Base-by-base conservation (phyloP, 2,329 filamentous ascomycete genomes). In the Fusarium nisikadoi region DNA sequence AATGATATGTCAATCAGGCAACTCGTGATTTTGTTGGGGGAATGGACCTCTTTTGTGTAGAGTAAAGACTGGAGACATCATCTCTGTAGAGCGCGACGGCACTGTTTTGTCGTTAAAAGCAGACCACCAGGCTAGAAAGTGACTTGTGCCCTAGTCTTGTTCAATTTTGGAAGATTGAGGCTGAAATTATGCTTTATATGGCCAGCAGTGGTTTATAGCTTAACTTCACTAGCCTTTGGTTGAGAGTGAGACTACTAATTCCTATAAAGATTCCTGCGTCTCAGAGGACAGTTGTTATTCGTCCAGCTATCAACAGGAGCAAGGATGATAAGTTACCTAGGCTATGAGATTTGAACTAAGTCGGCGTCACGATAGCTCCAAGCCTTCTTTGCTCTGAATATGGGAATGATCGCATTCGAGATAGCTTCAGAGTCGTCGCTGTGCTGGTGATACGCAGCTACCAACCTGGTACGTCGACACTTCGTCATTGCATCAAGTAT, bases 111-210 rank as follows among this genome's bases (percentile, higher is more conserved):
- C 8, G 9, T 33, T 2, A 19, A 23, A 19, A 2, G 8, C 16
- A 33, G 11, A 10, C 6, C 8, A 13, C 11, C 16, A 19, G 16
- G n/a, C 3, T 19, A n/a, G 4, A 19, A 19, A 4, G 6, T 33
- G 11, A 49, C 5, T 8, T 8, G 3, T 13, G 2, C 6, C 10
- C 9, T 10, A 3, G 4, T 23, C 8, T 14, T 13, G 8, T 23
- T 6, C 2, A 19, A 10, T 8, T 10, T 2, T 23, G 0, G 16
- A 23, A 4, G 11, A 19, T 10, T 13, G 9, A 8, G 11, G n/a
- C 8, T 23, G 20, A 13, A 9, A 23, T 7, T 3, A 10, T 49
- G 16, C 8, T 33, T 49, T 8, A 10, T 33, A 19, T 8, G 23
- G 8, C 33, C 3, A 6, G 2, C n/a, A 23, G 16, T 9, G 20